These are phyloP conservation scores for Lonicera japonica DNA, from an alignment of 129 eudicot genomes.

Conservation along the genomic window DNA sequence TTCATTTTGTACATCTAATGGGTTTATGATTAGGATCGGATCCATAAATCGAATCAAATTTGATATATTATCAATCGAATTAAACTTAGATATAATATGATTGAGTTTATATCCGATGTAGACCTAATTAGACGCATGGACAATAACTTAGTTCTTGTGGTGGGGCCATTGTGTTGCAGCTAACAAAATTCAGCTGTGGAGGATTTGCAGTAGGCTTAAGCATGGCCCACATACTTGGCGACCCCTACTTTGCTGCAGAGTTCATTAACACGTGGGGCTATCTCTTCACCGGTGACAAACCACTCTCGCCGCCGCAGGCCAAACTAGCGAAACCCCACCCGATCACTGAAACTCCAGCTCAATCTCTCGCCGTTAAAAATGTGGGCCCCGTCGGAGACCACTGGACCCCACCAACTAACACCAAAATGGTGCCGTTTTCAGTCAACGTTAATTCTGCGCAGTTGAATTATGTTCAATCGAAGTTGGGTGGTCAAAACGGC, in stretches of 20 bases:
- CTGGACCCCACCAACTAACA: conserved; percentile 24
- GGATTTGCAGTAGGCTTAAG: conserved; percentile 63
- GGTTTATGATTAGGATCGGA: no score
- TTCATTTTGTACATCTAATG: no score
- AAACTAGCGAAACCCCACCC: not conserved
- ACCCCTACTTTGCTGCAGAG: conserved; percentile 39
- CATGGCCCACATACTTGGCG: conserved; percentile 79
- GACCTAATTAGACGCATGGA: no score
- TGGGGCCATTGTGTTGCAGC: conserved; percentile 24
- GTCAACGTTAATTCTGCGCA: conserved; percentile 24
- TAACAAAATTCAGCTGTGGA: conserved; percentile 66
- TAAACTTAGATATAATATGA: no score
- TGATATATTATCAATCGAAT: no score
- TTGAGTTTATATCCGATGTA: no score
- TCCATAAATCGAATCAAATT: no score
- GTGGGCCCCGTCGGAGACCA: conserved; percentile 67
- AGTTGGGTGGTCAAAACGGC: conserved; percentile 11
- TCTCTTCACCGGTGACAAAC: conserved; percentile 22
- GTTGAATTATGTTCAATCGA: conserved; percentile 36
- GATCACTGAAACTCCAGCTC: conserved; percentile 9
- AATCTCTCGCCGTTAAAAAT: conserved; percentile 41
- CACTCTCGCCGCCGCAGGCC: conserved; percentile 20
- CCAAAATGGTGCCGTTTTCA: conserved; percentile 38
- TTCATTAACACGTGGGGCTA: conserved; percentile 42
- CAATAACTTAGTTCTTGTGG: no score